Conservation (phyloP, 225 moss, liverwort and hornwort species). For the Polytrichum commune region DNA sequence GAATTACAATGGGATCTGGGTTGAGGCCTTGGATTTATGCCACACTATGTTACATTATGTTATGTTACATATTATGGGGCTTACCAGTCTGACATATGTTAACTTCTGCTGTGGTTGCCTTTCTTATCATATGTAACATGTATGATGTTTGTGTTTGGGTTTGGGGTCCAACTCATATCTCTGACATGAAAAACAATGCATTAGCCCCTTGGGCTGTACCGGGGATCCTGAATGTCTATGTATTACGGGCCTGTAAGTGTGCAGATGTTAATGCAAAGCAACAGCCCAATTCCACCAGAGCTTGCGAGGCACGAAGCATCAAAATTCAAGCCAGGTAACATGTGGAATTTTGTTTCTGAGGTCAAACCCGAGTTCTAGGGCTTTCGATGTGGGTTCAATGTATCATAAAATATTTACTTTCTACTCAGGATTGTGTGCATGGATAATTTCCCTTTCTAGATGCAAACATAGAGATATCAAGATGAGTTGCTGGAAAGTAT, state of each 20-base stretch:
- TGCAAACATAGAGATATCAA: constrained; percentile 3
- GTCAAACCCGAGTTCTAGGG: too few species aligned
- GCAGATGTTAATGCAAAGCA: constrained; percentile 98
- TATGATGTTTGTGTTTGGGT: neutral
- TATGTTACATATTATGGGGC: too few species aligned
- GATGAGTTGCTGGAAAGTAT: neutral
- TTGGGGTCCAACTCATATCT: neutral
- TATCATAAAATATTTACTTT: too few species aligned
- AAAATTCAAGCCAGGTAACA: constrained; percentile 89
- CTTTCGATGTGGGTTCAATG: too few species aligned
- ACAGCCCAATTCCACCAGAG: constrained; percentile 94
- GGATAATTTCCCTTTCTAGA: neutral
- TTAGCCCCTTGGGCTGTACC: too few species aligned
- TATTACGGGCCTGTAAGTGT: neutral
- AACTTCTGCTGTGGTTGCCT: too few species aligned
- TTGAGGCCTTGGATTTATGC: too few species aligned
- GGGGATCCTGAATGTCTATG: too few species aligned
- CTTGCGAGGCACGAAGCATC: constrained; percentile 92
- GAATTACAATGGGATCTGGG: too few species aligned
- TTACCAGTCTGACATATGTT: too few species aligned
- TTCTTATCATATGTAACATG: neutral
- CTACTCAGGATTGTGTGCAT: too few species aligned
- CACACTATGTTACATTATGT: too few species aligned
- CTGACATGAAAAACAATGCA: neutral
- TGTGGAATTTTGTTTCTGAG: constrained; percentile 3